Conservation (phyloP, 257 asterid species). For the Lycium ferocissimum region DNA sequence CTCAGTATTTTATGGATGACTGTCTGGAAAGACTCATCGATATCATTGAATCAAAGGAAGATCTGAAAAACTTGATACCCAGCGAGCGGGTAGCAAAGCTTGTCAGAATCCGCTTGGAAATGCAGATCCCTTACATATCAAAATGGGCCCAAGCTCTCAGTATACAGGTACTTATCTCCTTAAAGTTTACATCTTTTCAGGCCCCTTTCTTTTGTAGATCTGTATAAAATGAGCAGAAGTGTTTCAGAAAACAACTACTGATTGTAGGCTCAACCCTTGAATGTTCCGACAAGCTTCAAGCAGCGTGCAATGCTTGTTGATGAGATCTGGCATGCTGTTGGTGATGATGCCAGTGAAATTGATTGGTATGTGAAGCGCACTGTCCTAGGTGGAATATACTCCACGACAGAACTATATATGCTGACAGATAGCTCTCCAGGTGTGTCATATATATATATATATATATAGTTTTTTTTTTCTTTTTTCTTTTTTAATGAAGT, state of each 20-base stretch:
- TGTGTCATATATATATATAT: slow-evolving; percentile 29
- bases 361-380: slow-evolving; percentile 92
- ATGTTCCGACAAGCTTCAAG: slow-evolving; percentile 82
- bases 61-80: slow-evolving; percentile 64
- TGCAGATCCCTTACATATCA: slow-evolving; percentile 94
- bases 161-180: slow-evolving; percentile 65
- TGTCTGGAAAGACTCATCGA: slow-evolving; percentile 84
- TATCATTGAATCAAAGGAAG: slow-evolving; percentile 65
- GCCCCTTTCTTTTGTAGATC: background rate
- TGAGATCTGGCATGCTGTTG: slow-evolving; percentile 94
- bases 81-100: slow-evolving; percentile 79
- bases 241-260: slow-evolving; percentile 7
- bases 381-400: slow-evolving; percentile 88
- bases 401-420: slow-evolving; percentile 87
- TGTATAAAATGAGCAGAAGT: background rate
- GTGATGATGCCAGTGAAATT: slow-evolving; percentile 67
- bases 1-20: slow-evolving; percentile 95
- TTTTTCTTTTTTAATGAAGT: too few relatives aligned
- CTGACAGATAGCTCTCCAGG: slow-evolving; percentile 92
- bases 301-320: slow-evolving; percentile 93
- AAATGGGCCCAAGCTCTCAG: slow-evolving; percentile 98
- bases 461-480: too few relatives aligned
- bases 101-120: slow-evolving; percentile 81
- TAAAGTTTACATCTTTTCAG: background rate
- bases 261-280: slow-evolving; percentile 78